Evolutionary conservation across 495 filamentous ascomycete genomes (phyloP).

Genomic region (Haplographium delicatum): DNA sequence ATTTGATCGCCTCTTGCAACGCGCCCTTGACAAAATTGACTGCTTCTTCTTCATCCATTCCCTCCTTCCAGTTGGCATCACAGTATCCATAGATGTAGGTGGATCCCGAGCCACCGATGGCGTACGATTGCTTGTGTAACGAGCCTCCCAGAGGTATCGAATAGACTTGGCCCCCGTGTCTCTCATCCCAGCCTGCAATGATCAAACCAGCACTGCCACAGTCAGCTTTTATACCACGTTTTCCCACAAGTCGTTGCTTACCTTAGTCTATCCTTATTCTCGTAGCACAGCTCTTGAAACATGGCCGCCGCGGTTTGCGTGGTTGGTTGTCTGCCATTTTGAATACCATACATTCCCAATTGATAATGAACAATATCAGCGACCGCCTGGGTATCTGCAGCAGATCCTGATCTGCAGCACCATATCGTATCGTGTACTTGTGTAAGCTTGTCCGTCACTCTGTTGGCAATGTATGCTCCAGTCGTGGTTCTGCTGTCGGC

Average conservation of each 20-base stretch:
- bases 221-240: conserved; percentile 14
- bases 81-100: conserved; percentile 99
- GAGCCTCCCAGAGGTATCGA: conserved; percentile 95
- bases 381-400: conserved; percentile 95
- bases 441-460: conserved; percentile 98
- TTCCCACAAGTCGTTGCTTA: conserved; percentile 26
- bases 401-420: conserved; percentile 96
- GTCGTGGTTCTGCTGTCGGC: conserved; percentile 98
- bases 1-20: conserved; percentile 91
- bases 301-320: conserved; percentile 90
- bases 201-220: conserved; percentile 81
- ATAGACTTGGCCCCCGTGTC: conserved; percentile 93
- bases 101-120: conserved; percentile 94
- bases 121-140: conserved; percentile 92
- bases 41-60: conserved; percentile 92
- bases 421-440: conserved; percentile 98
- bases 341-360: conserved; percentile 84
- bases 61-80: conserved; percentile 91
- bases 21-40: conserved; percentile 87
- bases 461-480: conserved; percentile 96
- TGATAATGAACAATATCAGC: conserved; percentile 97
- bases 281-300: conserved; percentile 96
- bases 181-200: conserved; percentile 90
- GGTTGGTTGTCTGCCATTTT: conserved; percentile 80
- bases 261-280: conserved; percentile 91